A percentile compares a stretch with the other conserved stretches of the same genome.
These are phyloP conservation scores for Phialophora verrucosa DNA, from an alignment of 2,329 filamentous ascomycete species.

Conservation along the genomic window DNA sequence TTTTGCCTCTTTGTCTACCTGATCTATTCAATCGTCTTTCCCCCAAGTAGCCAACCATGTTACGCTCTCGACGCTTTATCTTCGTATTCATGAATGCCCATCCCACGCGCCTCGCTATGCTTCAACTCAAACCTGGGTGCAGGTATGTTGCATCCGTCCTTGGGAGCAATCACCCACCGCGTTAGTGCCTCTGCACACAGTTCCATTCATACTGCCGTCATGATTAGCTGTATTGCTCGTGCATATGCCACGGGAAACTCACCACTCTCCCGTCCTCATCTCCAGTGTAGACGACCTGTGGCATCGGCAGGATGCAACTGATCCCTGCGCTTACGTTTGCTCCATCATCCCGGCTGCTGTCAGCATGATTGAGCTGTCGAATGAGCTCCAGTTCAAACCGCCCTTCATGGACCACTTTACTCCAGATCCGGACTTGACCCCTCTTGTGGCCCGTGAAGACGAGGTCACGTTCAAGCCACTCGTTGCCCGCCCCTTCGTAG, in stretches of 20 bases:
- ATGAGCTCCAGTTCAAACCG: constrained; percentile 79
- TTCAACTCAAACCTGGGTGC: constrained; percentile 7
- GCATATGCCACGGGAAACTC: constrained; percentile 49
- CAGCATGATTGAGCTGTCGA: constrained; percentile 79
- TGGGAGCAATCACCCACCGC: not conserved
- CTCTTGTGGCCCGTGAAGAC: constrained; percentile 86
- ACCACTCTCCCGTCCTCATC: constrained; percentile 93
- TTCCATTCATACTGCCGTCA: constrained; percentile 61
- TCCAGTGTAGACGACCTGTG: constrained; percentile 85
- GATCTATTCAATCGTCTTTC: constrained; percentile 12
- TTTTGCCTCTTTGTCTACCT: constrained; percentile 10
- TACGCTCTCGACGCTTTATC: not conserved
- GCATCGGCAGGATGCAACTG: constrained; percentile 83
- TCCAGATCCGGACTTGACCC: constrained; percentile 80
- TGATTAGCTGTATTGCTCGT: constrained; percentile 21
- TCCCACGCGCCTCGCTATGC: constrained; percentile 29
- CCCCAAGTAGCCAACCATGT: constrained; percentile 3
- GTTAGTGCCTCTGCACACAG: constrained; percentile 58
- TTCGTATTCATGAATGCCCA: constrained; percentile 16
- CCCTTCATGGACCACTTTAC: constrained; percentile 53
- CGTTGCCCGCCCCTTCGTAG: constrained; percentile 87
- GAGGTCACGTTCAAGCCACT: constrained; percentile 86
- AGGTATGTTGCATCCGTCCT: constrained; percentile 8
- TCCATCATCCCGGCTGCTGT: constrained; percentile 68
- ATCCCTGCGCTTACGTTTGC: constrained; percentile 68